Base-by-base conservation (phyloP, 1,284 basidiomycete species). In the Marasmius tenuissimus region DNA sequence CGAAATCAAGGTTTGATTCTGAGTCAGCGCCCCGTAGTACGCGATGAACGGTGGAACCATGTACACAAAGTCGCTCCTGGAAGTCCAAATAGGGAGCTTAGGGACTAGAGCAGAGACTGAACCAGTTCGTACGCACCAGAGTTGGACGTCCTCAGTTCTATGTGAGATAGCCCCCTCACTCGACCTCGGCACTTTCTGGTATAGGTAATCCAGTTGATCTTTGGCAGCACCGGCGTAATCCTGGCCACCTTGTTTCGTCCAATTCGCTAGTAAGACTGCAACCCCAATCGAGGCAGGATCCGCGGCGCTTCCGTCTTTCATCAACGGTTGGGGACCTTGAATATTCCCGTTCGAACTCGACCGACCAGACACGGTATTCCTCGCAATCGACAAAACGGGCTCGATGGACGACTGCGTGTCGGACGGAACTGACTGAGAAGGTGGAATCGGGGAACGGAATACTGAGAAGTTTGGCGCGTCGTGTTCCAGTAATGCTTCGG, bases 21-120 rank as follows among this genome's bases (percentile, higher is more conserved):
- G 70, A 0, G 85, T 86, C 33, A 86, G 68, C 38, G 88, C 86
- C 35, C 92, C 96, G 72, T 94, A 96, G 75, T 92, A 95, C 0
- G 96, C 94, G 9, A 98, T 75, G 75, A 96, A 97, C 0, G 96
- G 96, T 0, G 96, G 95, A 0, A 92, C 91, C 94, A 96, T 94
- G 75, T 92, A 94, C 7, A 92, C 81, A 60, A 81, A 93, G 72
- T 93, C 91, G 50, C 85, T 85, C 89, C 89, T 91, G 61, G 6
- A 52, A 38, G 37, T 58, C 42, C 12, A 39, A 7, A n/a, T n/a
- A n/a, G 33, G 40, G 7, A 52, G 18, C 49, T 27, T 53, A 50
- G 22, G 4, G 22, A 4, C n/a, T 39, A 42, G 34, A 60, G 37
- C 51, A 27, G 22, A 59, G 20, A 67, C 10, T 27, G 27, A 27